Base-by-base conservation (phyloP, 345 rosid genomes). In the Balakata baccata region DNA sequence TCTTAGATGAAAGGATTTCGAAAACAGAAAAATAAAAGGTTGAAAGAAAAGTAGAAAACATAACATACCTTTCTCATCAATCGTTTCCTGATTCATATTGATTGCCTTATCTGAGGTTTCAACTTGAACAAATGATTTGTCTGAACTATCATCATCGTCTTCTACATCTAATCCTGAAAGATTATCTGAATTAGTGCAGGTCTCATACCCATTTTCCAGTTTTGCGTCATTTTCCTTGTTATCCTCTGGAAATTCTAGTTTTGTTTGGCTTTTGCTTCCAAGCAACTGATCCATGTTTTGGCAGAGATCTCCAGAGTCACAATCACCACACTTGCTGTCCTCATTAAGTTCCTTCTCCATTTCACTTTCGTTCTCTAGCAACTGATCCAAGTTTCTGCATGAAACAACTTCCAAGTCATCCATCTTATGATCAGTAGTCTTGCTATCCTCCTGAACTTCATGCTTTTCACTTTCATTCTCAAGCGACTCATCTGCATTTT, bases 351-450 rank as follows among this genome's bases (percentile, higher is more conserved):
- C 46, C 20, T 67, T 62, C 46, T 66, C 60, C 47, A 57, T 20
- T 51, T 76, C 80, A 78, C 75, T 64, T 73, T 82, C 80, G 69
- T 50, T 76, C 74, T 82, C 82, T 69, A 76, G 46, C 0, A 73
- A 66, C 49, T 56, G 78, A 74, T 58, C 82, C 46, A 79, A 47
- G 66, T 76, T 85, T 67, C 69, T 70, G 65, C 57, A 77, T 20
- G 83, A 56, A 50, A 58, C 20, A 25, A 64, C 75, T 68, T 75
- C 75, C n/a, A 53, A 10, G 54, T 75, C 82, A 63, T 7, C 47
- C 47, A 18, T 20, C 37, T 38, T 13, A 18, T 69, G 38, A 69
- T 11, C 43, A 67, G 17, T 52, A 51, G 25, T 34, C 13, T 50
- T 68, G 46, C 7, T 37, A 11, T 51, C 71, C 29, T 29, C 71